Conservation (phyloP, 2,329 filamentous ascomycete genomes). For the Diplodia corticola region DNA sequence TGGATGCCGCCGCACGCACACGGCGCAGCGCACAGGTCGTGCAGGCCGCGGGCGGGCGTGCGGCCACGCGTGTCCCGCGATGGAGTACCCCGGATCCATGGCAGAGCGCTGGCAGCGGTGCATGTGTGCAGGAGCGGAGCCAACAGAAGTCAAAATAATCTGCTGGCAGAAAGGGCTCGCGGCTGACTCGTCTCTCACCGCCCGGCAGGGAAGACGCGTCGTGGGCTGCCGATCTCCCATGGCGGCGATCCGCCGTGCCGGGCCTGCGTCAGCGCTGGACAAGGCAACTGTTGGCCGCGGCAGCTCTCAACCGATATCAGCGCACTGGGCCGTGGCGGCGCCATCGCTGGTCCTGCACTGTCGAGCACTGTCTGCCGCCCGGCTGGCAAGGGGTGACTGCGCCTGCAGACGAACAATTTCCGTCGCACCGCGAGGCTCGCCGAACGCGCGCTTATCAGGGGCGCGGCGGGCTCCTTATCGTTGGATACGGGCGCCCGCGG, state of each 20-base stretch:
- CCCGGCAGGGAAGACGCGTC: conserved; percentile 14
- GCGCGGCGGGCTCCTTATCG: conserved; percentile 8
- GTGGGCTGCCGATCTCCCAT: conserved; percentile 16
- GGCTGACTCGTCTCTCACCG: conserved; percentile 11
- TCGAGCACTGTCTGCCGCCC: background rate
- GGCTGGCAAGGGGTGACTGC: background rate
- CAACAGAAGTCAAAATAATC: conserved; percentile 20
- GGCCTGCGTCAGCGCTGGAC: conserved; percentile 1
- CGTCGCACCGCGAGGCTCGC: conserved; percentile 7
- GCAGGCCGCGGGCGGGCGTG: background rate
- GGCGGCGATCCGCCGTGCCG: conserved; percentile 12
- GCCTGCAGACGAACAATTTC: background rate
- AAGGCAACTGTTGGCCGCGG: conserved; percentile 16
- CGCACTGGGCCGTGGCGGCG: background rate
- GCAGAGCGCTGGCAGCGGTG: background rate
- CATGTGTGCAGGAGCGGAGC: conserved; percentile 6
- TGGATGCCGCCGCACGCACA: background rate
- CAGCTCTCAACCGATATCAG: conserved; percentile 17
- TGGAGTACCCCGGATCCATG: conserved; percentile 9
- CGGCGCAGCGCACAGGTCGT: background rate
- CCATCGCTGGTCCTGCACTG: conserved; percentile 3
- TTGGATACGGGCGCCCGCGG: conserved; percentile 7
- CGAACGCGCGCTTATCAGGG: conserved; percentile 12
- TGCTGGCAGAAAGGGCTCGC: conserved; percentile 13
- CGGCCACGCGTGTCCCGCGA: conserved; percentile 6